Percentiles rank a stretch among this genome's conserved stretches.
Conservation (phyloP, 2,329 filamentous ascomycete genomes). For the Dryadomyces quercus-mongolicae region DNA sequence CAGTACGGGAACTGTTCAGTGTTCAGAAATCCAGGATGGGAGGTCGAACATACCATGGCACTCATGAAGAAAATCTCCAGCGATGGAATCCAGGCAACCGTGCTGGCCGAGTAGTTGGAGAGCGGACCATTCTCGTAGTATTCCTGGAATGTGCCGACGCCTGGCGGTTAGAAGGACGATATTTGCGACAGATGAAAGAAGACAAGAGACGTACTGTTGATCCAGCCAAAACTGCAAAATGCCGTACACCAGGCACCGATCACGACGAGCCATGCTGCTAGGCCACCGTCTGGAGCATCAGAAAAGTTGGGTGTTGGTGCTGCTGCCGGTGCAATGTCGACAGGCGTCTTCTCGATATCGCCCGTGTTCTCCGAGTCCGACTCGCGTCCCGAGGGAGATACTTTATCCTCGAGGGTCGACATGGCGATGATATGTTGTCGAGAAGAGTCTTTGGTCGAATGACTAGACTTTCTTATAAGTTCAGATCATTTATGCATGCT, state of each 20-base stretch:
- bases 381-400: background rate
- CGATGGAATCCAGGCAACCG: conserved; percentile 51
- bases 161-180: conserved; percentile 11
- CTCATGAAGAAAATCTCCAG: conserved; percentile 34
- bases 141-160: conserved; percentile 41
- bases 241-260: conserved; percentile 27
- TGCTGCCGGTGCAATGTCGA: background rate
- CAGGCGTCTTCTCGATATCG: background rate
- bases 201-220: conserved; percentile 19
- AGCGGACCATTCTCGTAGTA: conserved; percentile 42
- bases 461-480: too few species aligned
- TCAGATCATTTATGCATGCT: too few species aligned
- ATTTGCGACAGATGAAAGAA: background rate
- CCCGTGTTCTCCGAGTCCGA: background rate
- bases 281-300: conserved; percentile 14
- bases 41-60: conserved; percentile 19
- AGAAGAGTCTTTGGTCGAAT: too few species aligned
- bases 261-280: conserved; percentile 25
- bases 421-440: background rate
- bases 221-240: conserved; percentile 28
- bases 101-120: conserved; percentile 34
- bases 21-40: too few species aligned
- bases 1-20: too few species aligned
- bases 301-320: background rate
- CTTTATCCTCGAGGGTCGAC: background rate